These are phyloP conservation scores for Wickerhamiella occidentalis DNA, from an alignment of 805 yeast species.

Conservation along the genomic window DNA sequence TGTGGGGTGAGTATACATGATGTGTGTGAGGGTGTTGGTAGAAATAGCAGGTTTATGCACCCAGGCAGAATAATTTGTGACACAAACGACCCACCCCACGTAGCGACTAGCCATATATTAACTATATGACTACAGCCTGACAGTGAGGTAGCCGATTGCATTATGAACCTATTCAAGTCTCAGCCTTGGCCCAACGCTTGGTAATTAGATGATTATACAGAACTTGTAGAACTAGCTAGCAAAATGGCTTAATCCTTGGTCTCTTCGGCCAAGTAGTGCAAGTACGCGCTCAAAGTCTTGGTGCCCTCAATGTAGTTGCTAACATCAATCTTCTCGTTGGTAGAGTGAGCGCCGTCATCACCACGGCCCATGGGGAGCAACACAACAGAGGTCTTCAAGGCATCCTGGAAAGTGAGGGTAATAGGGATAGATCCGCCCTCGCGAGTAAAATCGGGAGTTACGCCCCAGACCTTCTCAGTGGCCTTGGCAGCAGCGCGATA, in stretches of 20 bases:
- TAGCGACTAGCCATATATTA: too few relatives aligned
- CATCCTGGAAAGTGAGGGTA: slow-evolving; percentile 84
- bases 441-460: slow-evolving; percentile 93
- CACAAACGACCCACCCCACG: too few relatives aligned
- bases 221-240: too few relatives aligned
- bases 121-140: too few relatives aligned
- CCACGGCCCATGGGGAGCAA: slow-evolving; percentile 97
- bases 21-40: too few relatives aligned
- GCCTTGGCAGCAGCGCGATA: slow-evolving; percentile 93
- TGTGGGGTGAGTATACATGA: too few relatives aligned
- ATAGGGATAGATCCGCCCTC: slow-evolving; percentile 99
- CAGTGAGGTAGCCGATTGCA: too few relatives aligned
- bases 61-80: too few relatives aligned
- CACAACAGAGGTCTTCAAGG: slow-evolving; percentile 71
- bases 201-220: too few relatives aligned
- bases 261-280: slow-evolving; percentile 64
- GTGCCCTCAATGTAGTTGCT: slow-evolving; percentile 86
- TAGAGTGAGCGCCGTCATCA: slow-evolving; percentile 98
- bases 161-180: too few relatives aligned
- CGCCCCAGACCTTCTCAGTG: slow-evolving; percentile 86
- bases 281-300: slow-evolving; percentile 84
- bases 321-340: slow-evolving; percentile 85
- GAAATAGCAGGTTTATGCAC: too few relatives aligned
- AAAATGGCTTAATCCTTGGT: slow-evolving; percentile 20
- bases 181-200: too few relatives aligned